Base-by-base conservation (phyloP, 2,329 filamentous ascomycete genomes). In the Xenoacremonium recifei region DNA sequence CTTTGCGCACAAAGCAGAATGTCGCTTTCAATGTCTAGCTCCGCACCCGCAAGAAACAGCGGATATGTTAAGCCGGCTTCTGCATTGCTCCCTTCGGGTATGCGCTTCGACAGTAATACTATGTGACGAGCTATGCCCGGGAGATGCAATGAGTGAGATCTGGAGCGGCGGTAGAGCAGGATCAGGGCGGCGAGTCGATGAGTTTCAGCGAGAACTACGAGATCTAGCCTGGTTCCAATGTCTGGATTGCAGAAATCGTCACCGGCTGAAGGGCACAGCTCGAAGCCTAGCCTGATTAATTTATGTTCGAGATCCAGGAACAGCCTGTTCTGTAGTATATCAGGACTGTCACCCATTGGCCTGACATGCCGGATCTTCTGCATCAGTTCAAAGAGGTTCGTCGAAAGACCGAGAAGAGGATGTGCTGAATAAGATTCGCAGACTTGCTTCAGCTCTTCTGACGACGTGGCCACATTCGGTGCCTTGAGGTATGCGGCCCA, bases 171-270 rank as follows among this genome's bases (percentile, higher is more conserved):
- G 27, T 47, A 47, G 6, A 47, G 37, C n/a, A 47, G 40, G 19
- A 47, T 47, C 9, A 47, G 40, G 3, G 44, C 40, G 3, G 32
- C 39, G 3, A 47, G 33, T 7, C 40, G 40, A 9, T 43, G 30
- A 4, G 32, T 37, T 31, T 47, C 40, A 2, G 44, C 44, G 3
- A 46, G 35, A 3, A 30, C 13, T 6, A 38, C 12, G 7, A 42
- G 41, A 6, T 44, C 41, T 16, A 32, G 21, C n/a, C n/a, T n/a
- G n/a, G n/a, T n/a, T n/a, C n/a, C n/a, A n/a, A n/a, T n/a, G n/a
- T n/a, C n/a, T n/a, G n/a, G n/a, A n/a, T n/a, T n/a, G n/a, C n/a
- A n/a, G n/a, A n/a, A n/a, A n/a, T n/a, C n/a, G n/a, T n/a, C n/a
- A n/a, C n/a, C n/a, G n/a, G n/a, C n/a, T n/a, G n/a, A n/a, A n/a